Evolutionary conservation across 495 filamentous ascomycete species (phyloP).

Genomic region (Daldinia bambusicola): DNA sequence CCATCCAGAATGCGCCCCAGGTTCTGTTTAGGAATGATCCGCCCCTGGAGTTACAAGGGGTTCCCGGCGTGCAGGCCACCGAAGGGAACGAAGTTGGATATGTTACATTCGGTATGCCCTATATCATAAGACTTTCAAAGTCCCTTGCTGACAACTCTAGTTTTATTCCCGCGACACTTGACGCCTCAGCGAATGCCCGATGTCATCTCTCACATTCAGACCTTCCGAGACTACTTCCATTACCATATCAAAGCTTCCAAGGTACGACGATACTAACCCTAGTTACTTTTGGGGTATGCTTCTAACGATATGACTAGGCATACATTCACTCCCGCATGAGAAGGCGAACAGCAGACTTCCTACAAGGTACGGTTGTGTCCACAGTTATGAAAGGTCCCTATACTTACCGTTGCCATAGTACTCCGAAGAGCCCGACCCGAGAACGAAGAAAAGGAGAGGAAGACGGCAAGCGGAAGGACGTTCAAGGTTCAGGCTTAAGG

Average conservation of each 20-base stretch:
- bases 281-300: slow-evolving; percentile 7
- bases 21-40: slow-evolving; percentile 97
- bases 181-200: slow-evolving; percentile 89
- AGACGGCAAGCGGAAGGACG: slow-evolving; percentile 95
- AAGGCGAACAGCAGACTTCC: slow-evolving; percentile 94
- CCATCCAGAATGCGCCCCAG: slow-evolving; percentile 97
- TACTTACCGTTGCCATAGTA: slow-evolving; percentile 60
- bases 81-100: slow-evolving; percentile 89
- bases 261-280: slow-evolving; percentile 53
- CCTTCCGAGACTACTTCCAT: slow-evolving; percentile 99
- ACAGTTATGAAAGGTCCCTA: slow-evolving; percentile 43
- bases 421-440: slow-evolving; percentile 91
- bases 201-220: slow-evolving; percentile 98
- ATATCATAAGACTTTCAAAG: background rate
- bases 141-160: slow-evolving; percentile 58
- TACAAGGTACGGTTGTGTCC: slow-evolving; percentile 74
- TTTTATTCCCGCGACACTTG: slow-evolving; percentile 94
- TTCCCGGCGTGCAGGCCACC: slow-evolving; percentile 80
- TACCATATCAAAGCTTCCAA: slow-evolving; percentile 99
- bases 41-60: slow-evolving; percentile 86
- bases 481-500: slow-evolving; percentile 72
- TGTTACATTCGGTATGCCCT: slow-evolving; percentile 87
- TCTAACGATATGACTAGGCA: slow-evolving; percentile 63
- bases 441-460: slow-evolving; percentile 96
- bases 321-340: slow-evolving; percentile 99